A percentile compares a stretch with the other conserved stretches of the same genome.
phyloP scores from a whole-genome alignment of 1,139 yeast genomes.

The Hyphopichia burtonii region DNA sequence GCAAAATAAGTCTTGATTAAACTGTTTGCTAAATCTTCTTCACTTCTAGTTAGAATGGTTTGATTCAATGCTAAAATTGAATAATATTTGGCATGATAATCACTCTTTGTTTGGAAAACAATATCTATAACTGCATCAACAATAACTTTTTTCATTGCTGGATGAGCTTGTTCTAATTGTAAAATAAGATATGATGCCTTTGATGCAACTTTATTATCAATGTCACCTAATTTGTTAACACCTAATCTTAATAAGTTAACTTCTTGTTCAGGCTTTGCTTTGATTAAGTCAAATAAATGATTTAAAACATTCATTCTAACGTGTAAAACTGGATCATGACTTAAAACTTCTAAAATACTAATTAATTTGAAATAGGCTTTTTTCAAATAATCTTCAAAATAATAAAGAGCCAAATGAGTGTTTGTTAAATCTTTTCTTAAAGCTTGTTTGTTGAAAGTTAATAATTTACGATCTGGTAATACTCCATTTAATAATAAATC shows the following conservation, averaged over 20 bases:
- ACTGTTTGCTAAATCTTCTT: conserved; percentile 74
- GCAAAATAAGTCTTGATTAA: conserved; percentile 84
- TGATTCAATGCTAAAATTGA: conserved; percentile 87
- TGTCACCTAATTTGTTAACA: conserved; percentile 91
- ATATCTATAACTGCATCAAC: conserved; percentile 80
- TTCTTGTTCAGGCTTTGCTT: conserved; percentile 94
- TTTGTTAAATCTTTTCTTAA: conserved; percentile 48
- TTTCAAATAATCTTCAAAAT: conserved; percentile 88
- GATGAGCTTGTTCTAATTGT: conserved; percentile 86
- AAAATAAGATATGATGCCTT: conserved; percentile 81
- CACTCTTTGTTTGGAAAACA: conserved; percentile 71
- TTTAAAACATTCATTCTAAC: conserved; percentile 77
- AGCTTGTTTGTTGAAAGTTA: conserved; percentile 79
- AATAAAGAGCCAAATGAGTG: conserved; percentile 65
- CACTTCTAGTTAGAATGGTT: conserved; percentile 79
- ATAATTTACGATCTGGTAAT: conserved; percentile 81
- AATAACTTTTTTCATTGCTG: conserved; percentile 87
- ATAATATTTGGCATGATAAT: conserved; percentile 86
- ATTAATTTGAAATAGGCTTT: conserved; percentile 67
- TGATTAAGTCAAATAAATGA: conserved; percentile 77
- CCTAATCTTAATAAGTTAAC: conserved; percentile 85
- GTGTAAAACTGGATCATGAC: conserved; percentile 91
- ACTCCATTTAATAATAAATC: conserved; percentile 82
- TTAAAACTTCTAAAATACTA: conserved; percentile 67
- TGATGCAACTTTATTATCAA: conserved; percentile 86